Conservation (phyloP, 1,139 yeast genomes). For the Suhomyces chickasaworum region DNA sequence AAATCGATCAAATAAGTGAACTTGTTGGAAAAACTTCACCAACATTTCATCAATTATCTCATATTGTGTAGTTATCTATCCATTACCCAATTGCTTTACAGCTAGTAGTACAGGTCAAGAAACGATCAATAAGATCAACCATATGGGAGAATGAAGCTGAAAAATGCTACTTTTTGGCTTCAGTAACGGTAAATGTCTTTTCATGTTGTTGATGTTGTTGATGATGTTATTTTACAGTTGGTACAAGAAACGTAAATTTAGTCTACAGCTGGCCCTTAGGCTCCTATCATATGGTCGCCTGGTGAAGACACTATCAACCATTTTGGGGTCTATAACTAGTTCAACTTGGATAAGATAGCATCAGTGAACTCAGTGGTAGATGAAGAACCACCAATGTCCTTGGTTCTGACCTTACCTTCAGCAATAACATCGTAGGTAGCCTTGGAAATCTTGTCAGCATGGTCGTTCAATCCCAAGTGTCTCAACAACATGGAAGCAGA, state of each 20-base stretch:
- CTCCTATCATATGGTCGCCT: not conserved
- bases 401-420: conserved; percentile 78
- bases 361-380: conserved; percentile 93
- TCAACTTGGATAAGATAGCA: conserved; percentile 71
- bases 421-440: conserved; percentile 90
- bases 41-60: too few relatives aligned
- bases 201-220: too few relatives aligned
- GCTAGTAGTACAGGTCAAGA: too few relatives aligned
- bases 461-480: conserved; percentile 84
- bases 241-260: conserved; percentile 3
- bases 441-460: conserved; percentile 82
- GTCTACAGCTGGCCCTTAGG: conserved; percentile 4
- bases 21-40: too few relatives aligned
- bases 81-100: too few relatives aligned
- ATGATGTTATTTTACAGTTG: too few relatives aligned
- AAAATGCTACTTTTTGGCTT: not conserved
- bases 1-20: too few relatives aligned
- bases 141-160: too few relatives aligned
- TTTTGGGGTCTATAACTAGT: conserved; percentile 23
- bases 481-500: conserved; percentile 90
- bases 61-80: too few relatives aligned
- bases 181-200: too few relatives aligned
- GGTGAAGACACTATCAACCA: conserved; percentile 1
- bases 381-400: conserved; percentile 86
- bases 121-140: too few relatives aligned